Conservation (phyloP, 83 land plant species). For the Isoetes engelmannii region DNA sequence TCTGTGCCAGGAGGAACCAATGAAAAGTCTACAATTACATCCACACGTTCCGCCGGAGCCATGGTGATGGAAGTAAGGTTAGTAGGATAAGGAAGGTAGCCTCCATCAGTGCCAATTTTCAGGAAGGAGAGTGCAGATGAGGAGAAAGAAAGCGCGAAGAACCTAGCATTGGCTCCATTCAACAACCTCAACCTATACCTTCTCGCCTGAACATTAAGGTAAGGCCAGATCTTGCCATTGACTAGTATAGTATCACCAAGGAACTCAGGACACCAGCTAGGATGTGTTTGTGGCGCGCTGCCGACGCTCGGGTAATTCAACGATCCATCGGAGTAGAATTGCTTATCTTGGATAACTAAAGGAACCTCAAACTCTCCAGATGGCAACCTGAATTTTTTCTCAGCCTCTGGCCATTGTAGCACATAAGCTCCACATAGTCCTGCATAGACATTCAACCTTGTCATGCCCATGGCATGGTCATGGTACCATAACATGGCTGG, state of each 20-base stretch:
- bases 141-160: conserved; percentile 10
- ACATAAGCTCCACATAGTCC: conserved; percentile 29
- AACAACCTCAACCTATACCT: conserved; percentile 20
- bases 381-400: conserved; percentile 11
- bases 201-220: conserved; percentile 11
- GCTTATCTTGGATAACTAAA: conserved; percentile 23
- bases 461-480: conserved; percentile 36
- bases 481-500: conserved; percentile 32
- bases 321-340: conserved; percentile 18
- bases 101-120: conserved; percentile 1
- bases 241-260: conserved; percentile 26
- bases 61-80: neutral
- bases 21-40: conserved; percentile 24
- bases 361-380: neutral
- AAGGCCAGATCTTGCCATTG: conserved; percentile 32
- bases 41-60: conserved; percentile 25
- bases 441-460: conserved; percentile 27
- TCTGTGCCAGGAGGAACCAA: conserved; percentile 1
- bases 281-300: conserved; percentile 11
- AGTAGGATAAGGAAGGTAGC: neutral
- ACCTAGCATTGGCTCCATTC: conserved; percentile 28
- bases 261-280: conserved; percentile 26
- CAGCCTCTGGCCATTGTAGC: conserved; percentile 11
- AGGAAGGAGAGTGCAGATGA: neutral
- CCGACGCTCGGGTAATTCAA: conserved; percentile 23